A percentile compares a stretch with the other conserved stretches of the same genome.
Evolutionary conservation across 2,329 filamentous ascomycete genomes (phyloP).

Genomic region (Arthrobotrys musiformis): DNA sequence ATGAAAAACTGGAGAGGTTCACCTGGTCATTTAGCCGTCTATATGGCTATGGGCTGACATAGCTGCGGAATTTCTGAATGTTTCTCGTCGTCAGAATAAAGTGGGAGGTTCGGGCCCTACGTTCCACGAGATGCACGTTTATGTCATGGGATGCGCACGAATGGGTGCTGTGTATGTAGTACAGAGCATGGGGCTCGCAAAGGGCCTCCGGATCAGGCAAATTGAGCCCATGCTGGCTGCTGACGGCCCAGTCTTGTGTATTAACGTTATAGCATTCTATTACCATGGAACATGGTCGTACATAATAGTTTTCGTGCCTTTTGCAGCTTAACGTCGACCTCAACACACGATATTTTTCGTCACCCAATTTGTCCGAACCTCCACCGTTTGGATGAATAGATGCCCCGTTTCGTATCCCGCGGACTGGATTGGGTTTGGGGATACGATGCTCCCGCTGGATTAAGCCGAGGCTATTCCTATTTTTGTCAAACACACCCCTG

Average conservation of each 20-base stretch:
- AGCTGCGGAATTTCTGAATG: too few relatives aligned
- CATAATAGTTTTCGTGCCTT: too few relatives aligned
- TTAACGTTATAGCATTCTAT: neutral
- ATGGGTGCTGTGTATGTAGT: too few relatives aligned
- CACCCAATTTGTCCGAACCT: neutral
- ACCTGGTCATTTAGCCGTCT: too few relatives aligned
- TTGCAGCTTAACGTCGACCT: neutral
- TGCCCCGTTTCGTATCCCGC: conserved; percentile 34
- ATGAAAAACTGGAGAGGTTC: too few relatives aligned
- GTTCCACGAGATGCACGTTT: too few relatives aligned
- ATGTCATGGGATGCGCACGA: too few relatives aligned
- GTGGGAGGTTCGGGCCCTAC: too few relatives aligned
- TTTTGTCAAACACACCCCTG: conserved; percentile 7
- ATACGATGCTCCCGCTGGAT: conserved; percentile 24
- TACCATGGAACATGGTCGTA: too few relatives aligned
- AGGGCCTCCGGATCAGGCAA: neutral
- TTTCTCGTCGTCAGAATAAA: too few relatives aligned
- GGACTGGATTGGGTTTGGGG: conserved; percentile 19
- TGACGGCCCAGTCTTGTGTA: neutral
- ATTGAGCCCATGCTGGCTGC: neutral
- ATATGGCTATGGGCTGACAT: too few relatives aligned
- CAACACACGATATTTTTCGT: neutral
- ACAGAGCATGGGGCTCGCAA: too few relatives aligned
- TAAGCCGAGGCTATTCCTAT: conserved; percentile 25
- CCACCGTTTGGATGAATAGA: neutral